These are phyloP conservation scores for Lactarius pseudohatsudake DNA, from an alignment of 768 basidiomycete genomes.

Conservation along the genomic window DNA sequence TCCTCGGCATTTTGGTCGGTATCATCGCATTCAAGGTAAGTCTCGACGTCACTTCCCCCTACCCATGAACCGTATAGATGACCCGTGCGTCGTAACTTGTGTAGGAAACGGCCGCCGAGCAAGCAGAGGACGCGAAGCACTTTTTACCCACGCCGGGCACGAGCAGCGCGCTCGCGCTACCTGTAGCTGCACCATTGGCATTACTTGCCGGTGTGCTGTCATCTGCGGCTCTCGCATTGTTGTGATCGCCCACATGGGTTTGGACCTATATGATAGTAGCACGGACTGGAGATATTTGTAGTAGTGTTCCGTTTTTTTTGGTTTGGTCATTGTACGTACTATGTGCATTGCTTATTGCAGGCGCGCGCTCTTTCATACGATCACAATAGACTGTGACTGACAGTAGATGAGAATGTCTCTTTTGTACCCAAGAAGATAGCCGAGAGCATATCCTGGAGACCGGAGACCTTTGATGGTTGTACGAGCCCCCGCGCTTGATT, in stretches of 20 bases:
- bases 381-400: no score
- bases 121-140: slow-evolving; percentile 48
- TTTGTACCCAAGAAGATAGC: not conserved
- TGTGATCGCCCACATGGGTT: slow-evolving; percentile 1
- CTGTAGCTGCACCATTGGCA: slow-evolving; percentile 5
- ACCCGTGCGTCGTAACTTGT: not conserved
- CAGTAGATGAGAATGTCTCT: not conserved
- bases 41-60: slow-evolving; percentile 4
- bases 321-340: not conserved
- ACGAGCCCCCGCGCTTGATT: not conserved
- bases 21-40: slow-evolving; percentile 77
- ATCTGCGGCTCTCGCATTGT: slow-evolving; percentile 5
- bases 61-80: not conserved
- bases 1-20: slow-evolving; percentile 72
- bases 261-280: not conserved
- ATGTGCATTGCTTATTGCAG: not conserved
- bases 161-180: slow-evolving; percentile 32
- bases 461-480: not conserved
- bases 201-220: slow-evolving; percentile 2
- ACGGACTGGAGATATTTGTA: not conserved
- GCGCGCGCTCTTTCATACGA: not conserved
- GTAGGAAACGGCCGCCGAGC: slow-evolving; percentile 61
- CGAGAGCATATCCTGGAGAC: not conserved
- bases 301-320: not conserved
- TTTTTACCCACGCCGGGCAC: slow-evolving; percentile 65